These are phyloP conservation scores for Epichloe elymi DNA, from an alignment of 2,329 filamentous ascomycete species.

Conservation along the genomic window DNA sequence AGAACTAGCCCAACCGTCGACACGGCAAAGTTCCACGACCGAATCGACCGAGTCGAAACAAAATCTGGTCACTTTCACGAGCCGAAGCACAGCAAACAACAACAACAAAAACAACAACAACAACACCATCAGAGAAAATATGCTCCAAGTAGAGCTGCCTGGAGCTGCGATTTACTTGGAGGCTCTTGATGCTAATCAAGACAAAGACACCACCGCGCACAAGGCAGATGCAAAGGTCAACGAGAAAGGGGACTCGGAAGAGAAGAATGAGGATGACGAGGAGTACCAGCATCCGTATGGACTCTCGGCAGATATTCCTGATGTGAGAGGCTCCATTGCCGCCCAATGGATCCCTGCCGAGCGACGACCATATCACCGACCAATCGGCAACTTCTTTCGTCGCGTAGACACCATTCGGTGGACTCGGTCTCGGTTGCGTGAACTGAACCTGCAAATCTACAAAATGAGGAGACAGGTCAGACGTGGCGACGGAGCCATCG, in stretches of 20 bases:
- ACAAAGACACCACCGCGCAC: not conserved
- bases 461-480: conserved; percentile 67
- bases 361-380: conserved; percentile 60
- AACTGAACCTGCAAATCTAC: conserved; percentile 26
- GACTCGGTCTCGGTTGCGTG: conserved; percentile 45
- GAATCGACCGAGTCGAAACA: conserved; percentile 3
- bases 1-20: not conserved
- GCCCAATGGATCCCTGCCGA: conserved; percentile 62
- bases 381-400: conserved; percentile 58
- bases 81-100: conserved; percentile 3
- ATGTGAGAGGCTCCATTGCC: conserved; percentile 41
- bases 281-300: conserved; percentile 26
- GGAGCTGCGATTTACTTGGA: conserved; percentile 4
- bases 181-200: not conserved
- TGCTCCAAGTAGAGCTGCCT: conserved; percentile 5
- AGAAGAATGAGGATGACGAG: conserved; percentile 13
- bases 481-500: conserved; percentile 52
- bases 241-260: not conserved
- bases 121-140: not conserved
- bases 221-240: not conserved
- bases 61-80: conserved; percentile 1
- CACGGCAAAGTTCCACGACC: not conserved
- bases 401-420: conserved; percentile 94
- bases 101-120: not conserved
- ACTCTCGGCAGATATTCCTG: conserved; percentile 20